Evolutionary conservation across 192 early-diverging fungal species (phyloP), one percentile per base, ranked within the genome.

Genomic region (Oehlia diaphana): DNA sequence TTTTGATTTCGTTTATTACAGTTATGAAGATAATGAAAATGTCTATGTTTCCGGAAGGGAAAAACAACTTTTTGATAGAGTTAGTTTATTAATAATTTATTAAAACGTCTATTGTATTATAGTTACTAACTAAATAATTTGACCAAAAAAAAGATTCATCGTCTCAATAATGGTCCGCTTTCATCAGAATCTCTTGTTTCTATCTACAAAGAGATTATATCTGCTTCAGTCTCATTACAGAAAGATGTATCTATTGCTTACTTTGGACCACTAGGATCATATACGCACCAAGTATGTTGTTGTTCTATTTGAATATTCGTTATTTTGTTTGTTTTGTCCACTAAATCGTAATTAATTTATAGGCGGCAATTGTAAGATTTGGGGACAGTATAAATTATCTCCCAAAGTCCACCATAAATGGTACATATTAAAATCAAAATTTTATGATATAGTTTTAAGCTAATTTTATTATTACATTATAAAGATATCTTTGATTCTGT

Each of bases 241-340:
- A 89, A 91, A 44, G 88, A 94, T 35, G 90, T 93, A 26, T 89
- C 93, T 8, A 91, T 99, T 16, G 95, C 93, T 21, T 99, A 94
- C 78, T 90, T 99, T 19, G 97, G 97, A 4, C 96, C 97, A 0
- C 84, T 89, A 6, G 97, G 96, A 47, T 94, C 95, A 9, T 96
- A 94, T 85, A 92, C 96, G 12, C 93, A 98, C 83, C 93, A 99
- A 79, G 95, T 92, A 65, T 58, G 16, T 58, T 58, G 4, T 70
- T 21, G n/a, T 39, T 69, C 13, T 12, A 58, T 21, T 58, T 58
- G 39, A 42, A 8, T 31, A 42, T 42, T 5, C 39, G 5, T 42
- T 42, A 7, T 42, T 42, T 42, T 42, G 39, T 42, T 8, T 42
- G 5, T 42, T 37, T 42, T 42, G 39, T 42, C 1, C 16, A 58